Conservation (phyloP, 2,329 filamentous ascomycete species). For the Phialophora verrucosa region DNA sequence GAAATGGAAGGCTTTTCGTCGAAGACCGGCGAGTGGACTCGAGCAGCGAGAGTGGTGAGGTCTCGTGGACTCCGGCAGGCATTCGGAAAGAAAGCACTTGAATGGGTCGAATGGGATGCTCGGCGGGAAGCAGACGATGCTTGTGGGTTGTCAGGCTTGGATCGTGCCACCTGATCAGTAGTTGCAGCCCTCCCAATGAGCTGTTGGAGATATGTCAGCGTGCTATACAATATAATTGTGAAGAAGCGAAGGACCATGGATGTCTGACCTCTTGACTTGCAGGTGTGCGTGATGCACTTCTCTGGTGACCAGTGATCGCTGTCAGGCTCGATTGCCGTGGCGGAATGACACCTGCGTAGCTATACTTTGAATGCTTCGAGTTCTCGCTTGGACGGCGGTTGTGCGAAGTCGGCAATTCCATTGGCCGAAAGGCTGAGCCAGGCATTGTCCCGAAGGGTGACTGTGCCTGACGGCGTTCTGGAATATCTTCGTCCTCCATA, state of each 20-base stretch:
- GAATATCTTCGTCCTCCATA: slow-evolving; percentile 19
- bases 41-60: slow-evolving; percentile 37
- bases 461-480: slow-evolving; percentile 35
- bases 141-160: slow-evolving; percentile 21
- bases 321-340: slow-evolving; percentile 32
- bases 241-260: background rate
- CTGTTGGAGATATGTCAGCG: slow-evolving; percentile 21
- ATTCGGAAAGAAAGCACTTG: slow-evolving; percentile 39
- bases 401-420: slow-evolving; percentile 36
- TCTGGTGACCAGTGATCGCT: slow-evolving; percentile 24
- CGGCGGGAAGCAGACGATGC: slow-evolving; percentile 32
- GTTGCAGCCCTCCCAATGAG: background rate
- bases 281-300: slow-evolving; percentile 11
- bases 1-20: slow-evolving; percentile 28
- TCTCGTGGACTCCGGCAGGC: slow-evolving; percentile 38
- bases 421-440: slow-evolving; percentile 36
- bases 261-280: slow-evolving; percentile 20
- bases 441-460: slow-evolving; percentile 39
- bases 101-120: slow-evolving; percentile 26
- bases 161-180: slow-evolving; percentile 9
- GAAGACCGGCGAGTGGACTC: slow-evolving; percentile 36
- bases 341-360: slow-evolving; percentile 30
- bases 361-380: slow-evolving; percentile 34
- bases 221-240: background rate
- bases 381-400: slow-evolving; percentile 36